Percentiles rank a stretch among this genome's conserved stretches.
phyloP scores from a whole-genome alignment of 768 basidiomycete genomes.

The Leucosporidium creatinivorum region DNA sequence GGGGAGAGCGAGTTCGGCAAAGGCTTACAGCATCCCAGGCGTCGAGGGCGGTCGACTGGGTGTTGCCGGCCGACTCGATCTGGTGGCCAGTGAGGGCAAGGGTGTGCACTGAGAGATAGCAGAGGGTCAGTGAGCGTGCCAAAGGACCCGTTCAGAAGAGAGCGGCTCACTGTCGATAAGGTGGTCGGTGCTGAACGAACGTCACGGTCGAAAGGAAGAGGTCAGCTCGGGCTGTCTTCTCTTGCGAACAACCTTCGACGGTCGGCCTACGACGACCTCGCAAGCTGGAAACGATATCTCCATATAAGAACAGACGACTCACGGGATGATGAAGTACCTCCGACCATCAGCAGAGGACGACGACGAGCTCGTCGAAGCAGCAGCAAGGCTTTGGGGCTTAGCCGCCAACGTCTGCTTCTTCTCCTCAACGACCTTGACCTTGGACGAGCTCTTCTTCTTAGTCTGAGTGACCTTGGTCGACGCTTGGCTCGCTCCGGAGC shows the following conservation, averaged over 20 bases:
- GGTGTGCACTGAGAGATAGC: neutral
- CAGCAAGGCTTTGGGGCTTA: neutral
- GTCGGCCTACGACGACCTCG: too few species aligned
- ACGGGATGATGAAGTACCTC: neutral
- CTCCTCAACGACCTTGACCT: neutral
- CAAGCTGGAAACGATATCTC: too few species aligned
- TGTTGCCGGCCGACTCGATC: neutral
- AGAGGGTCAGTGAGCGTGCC: too few species aligned
- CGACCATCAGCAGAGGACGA: neutral
- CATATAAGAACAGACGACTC: too few species aligned
- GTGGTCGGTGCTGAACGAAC: conserved; percentile 9
- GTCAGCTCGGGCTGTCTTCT: neutral
- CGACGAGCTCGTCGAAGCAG: neutral
- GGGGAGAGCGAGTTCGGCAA: too few species aligned
- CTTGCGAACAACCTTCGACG: too few species aligned
- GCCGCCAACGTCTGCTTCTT: neutral
- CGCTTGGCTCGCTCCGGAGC: too few species aligned
- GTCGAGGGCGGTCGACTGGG: conserved; percentile 10
- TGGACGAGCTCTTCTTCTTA: neutral
- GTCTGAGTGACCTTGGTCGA: neutral
- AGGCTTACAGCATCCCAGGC: conserved; percentile 1
- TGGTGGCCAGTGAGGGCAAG: conserved; percentile 10
- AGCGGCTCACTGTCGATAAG: conserved; percentile 8
- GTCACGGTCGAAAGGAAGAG: neutral
- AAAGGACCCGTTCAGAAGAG: neutral